A percentile compares a stretch with the other conserved stretches of the same genome.
Conservation (phyloP, 2,329 filamentous ascomycete genomes). For the Calycina herbarum region DNA sequence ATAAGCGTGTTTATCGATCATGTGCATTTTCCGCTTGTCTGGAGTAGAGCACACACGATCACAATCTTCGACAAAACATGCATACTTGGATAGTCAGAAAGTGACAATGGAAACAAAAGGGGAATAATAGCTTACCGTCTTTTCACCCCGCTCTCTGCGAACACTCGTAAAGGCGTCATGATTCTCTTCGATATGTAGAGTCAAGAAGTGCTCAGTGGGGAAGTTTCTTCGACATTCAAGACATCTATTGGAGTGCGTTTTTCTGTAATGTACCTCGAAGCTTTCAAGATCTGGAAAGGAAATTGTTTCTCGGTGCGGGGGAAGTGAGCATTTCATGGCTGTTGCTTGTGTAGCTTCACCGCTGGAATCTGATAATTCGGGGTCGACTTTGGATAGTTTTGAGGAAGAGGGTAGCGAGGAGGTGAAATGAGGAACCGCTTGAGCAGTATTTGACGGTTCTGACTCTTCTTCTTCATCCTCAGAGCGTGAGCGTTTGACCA, state of each 20-base stretch:
- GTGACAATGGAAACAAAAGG: not conserved
- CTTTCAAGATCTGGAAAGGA: conserved; percentile 74
- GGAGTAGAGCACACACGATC: conserved; percentile 80
- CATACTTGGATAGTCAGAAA: conserved; percentile 56
- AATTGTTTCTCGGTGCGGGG: conserved; percentile 71
- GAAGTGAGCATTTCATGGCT: conserved; percentile 76
- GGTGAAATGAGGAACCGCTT: conserved; percentile 31
- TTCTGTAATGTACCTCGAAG: conserved; percentile 84
- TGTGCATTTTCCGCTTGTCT: conserved; percentile 81
- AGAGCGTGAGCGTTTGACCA: conserved; percentile 62
- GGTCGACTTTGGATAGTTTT: conserved; percentile 64
- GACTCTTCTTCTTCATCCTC: conserved; percentile 41
- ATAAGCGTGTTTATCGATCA: conserved; percentile 93
- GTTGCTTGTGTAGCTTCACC: conserved; percentile 31
- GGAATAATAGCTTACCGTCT: conserved; percentile 61
- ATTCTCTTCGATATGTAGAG: conserved; percentile 84
- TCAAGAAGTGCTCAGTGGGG: conserved; percentile 77
- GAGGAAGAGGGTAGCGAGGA: conserved; percentile 33
- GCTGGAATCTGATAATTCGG: conserved; percentile 53
- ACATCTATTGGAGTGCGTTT: conserved; percentile 81
- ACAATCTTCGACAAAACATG: conserved; percentile 87
- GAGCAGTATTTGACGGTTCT: conserved; percentile 27
- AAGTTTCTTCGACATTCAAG: conserved; percentile 84
- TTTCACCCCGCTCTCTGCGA: conserved; percentile 76
- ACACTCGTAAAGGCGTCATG: conserved; percentile 80